Percentiles rank a stretch among this genome's conserved stretches.
Conservation (phyloP, 345 rosid species). For the Cardamine resedifolia region DNA sequence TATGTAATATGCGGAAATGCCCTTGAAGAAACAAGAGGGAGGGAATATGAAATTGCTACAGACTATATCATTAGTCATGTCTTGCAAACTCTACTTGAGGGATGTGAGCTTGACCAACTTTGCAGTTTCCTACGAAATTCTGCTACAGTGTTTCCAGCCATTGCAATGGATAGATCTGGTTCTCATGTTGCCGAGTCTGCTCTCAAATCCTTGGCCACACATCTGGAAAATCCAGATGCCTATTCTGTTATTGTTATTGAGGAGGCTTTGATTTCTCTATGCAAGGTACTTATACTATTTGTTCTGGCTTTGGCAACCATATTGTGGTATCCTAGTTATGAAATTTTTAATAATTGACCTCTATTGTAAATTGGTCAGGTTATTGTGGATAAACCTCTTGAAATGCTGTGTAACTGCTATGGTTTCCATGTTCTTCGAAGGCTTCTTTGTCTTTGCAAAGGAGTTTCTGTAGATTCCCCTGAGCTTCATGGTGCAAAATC, state of each 20-base stretch:
- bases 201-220: slow-evolving; percentile 70
- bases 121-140: slow-evolving; percentile 71
- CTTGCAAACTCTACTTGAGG: slow-evolving; percentile 80
- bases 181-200: slow-evolving; percentile 97
- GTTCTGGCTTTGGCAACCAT: background rate
- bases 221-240: slow-evolving; percentile 68
- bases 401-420: slow-evolving; percentile 74
- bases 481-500: slow-evolving; percentile 69
- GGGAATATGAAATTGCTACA: slow-evolving; percentile 81
- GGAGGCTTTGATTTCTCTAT: slow-evolving; percentile 62
- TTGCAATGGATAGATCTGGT: slow-evolving; percentile 92
- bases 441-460: slow-evolving; percentile 88
- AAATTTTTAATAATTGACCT: background rate
- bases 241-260: slow-evolving; percentile 59
- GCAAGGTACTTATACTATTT: slow-evolving; percentile 59
- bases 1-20: slow-evolving; percentile 72
- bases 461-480: slow-evolving; percentile 68
- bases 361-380: slow-evolving; percentile 47
- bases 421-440: slow-evolving; percentile 96
- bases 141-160: slow-evolving; percentile 62
- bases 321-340: slow-evolving; percentile 2
- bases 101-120: slow-evolving; percentile 79
- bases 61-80: slow-evolving; percentile 89
- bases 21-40: slow-evolving; percentile 81
- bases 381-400: slow-evolving; percentile 57